Evolutionary conservation across 768 basidiomycete genomes (phyloP).

Genomic region (Lentinula sp.): DNA sequence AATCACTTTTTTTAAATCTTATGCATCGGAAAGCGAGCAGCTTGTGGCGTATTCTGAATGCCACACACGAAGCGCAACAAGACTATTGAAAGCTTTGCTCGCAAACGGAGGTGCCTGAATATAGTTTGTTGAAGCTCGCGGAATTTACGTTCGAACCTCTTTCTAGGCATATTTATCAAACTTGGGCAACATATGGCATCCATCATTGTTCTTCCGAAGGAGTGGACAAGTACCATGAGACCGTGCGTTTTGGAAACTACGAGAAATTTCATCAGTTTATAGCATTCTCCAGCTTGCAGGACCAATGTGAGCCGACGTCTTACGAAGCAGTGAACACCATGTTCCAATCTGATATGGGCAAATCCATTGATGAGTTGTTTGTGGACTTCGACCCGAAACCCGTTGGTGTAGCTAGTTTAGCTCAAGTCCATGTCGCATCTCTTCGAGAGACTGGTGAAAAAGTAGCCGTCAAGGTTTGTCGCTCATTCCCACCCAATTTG

Average conservation of each 20-base stretch:
- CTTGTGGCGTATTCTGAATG: slow-evolving; percentile 63
- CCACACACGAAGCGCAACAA: slow-evolving; percentile 75
- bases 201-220: slow-evolving; percentile 38
- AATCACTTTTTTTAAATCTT: slow-evolving; percentile 49
- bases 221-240: slow-evolving; percentile 36
- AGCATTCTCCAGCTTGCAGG: slow-evolving; percentile 48
- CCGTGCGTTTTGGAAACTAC: slow-evolving; percentile 41
- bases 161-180: slow-evolving; percentile 76
- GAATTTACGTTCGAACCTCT: neutral
- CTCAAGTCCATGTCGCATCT: slow-evolving; percentile 87
- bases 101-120: slow-evolving; percentile 71
- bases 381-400: slow-evolving; percentile 81
- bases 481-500: neutral
- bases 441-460: slow-evolving; percentile 63
- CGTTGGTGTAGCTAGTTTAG: slow-evolving; percentile 92
- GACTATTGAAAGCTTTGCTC: slow-evolving; percentile 78
- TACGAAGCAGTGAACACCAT: slow-evolving; percentile 72
- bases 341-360: slow-evolving; percentile 75
- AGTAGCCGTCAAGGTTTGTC: slow-evolving; percentile 80
- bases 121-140: neutral
- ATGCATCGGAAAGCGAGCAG: slow-evolving; percentile 44
- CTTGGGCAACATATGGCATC: slow-evolving; percentile 60
- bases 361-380: slow-evolving; percentile 68
- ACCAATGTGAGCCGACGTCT: slow-evolving; percentile 88
- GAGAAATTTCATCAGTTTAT: slow-evolving; percentile 50